Evolutionary conservation across 2,329 filamentous ascomycete genomes (phyloP).

Genomic region (Alternaria sp.): DNA sequence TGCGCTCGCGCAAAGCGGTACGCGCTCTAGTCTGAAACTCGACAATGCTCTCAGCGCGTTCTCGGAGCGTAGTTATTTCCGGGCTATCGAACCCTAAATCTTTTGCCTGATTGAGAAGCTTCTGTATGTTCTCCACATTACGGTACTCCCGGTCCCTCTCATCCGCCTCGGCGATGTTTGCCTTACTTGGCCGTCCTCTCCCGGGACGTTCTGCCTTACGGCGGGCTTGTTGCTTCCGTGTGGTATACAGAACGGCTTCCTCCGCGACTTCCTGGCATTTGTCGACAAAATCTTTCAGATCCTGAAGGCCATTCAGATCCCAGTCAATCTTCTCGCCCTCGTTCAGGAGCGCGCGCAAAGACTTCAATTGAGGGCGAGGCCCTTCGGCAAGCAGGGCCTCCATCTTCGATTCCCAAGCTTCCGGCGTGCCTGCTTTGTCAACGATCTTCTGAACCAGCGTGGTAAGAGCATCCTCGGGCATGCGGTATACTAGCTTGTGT

Average conservation of each 20-base stretch:
- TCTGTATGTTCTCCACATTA: constrained; percentile 86
- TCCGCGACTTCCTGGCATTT: constrained; percentile 98
- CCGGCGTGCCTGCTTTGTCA: constrained; percentile 85
- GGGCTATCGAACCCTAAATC: constrained; percentile 91
- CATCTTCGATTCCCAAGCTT: constrained; percentile 90
- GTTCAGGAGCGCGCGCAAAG: constrained; percentile 80
- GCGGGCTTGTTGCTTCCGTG: constrained; percentile 95
- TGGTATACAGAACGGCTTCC: constrained; percentile 94
- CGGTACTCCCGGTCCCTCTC: constrained; percentile 84
- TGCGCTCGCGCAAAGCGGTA: constrained; percentile 69
- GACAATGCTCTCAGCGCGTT: constrained; percentile 84
- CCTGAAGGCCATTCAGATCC: constrained; percentile 80
- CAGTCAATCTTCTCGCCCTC: constrained; percentile 98
- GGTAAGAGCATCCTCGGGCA: constrained; percentile 74
- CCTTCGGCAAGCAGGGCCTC: constrained; percentile 84
- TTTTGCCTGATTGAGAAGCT: constrained; percentile 83
- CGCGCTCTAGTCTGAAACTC: constrained; percentile 82
- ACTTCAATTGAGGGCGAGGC: constrained; percentile 83
- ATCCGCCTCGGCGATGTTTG: constrained; percentile 75
- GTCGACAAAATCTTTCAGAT: constrained; percentile 89
- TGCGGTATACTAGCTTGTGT: constrained; percentile 80
- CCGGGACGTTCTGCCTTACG: constrained; percentile 92
- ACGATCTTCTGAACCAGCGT: constrained; percentile 76
- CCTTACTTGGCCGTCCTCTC: constrained; percentile 73
- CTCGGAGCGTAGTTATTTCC: constrained; percentile 84